A percentile compares a stretch with the other conserved stretches of the same genome.
These are phyloP conservation scores for Zoysia japonica DNA, from an alignment of 176 grass and related monocot genomes.

Conservation along the genomic window DNA sequence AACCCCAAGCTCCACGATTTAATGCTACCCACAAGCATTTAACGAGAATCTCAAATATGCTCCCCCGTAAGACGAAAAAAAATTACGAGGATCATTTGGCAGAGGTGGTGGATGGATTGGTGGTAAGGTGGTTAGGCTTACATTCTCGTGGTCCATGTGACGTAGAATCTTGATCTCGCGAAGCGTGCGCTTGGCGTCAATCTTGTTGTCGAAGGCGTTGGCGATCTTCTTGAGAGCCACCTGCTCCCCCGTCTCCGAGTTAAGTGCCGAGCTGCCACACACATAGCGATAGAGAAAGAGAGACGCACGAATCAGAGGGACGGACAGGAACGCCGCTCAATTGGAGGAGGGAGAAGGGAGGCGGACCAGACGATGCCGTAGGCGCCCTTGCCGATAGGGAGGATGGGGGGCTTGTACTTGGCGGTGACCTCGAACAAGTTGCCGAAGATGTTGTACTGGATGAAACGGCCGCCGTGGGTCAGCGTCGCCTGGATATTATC, in stretches of 20 bases:
- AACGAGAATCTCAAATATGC: constrained; percentile 22
- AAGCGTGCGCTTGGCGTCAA: constrained; percentile 97
- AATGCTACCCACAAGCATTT: constrained; percentile 35
- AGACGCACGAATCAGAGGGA: not conserved
- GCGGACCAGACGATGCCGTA: constrained; percentile 96
- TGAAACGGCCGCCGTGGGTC: constrained; percentile 87
- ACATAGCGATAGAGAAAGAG: not conserved
- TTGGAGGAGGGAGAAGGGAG: not conserved
- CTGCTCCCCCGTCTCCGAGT: constrained; percentile 92
- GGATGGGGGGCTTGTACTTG: constrained; percentile 91
- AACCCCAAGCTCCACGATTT: constrained; percentile 40
- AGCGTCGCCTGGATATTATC: constrained; percentile 86
- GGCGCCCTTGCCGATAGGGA: constrained; percentile 97
- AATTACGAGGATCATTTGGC: not conserved
- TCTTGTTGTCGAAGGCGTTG: constrained; percentile 98
- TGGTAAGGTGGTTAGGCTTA: constrained; percentile 30
- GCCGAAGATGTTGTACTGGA: constrained; percentile 99
- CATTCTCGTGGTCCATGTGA: constrained; percentile 99
- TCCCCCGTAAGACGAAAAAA: not conserved
- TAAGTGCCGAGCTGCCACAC: constrained; percentile 72
- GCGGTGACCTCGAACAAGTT: constrained; percentile 91
- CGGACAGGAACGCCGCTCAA: not conserved
- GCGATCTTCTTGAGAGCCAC: constrained; percentile 99
- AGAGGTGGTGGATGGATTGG: not conserved
- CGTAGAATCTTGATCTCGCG: constrained; percentile 98